These are phyloP conservation scores for Paracoccidioides brasiliensis DNA, from an alignment of 2,329 filamentous ascomycete species.

Conservation along the genomic window DNA sequence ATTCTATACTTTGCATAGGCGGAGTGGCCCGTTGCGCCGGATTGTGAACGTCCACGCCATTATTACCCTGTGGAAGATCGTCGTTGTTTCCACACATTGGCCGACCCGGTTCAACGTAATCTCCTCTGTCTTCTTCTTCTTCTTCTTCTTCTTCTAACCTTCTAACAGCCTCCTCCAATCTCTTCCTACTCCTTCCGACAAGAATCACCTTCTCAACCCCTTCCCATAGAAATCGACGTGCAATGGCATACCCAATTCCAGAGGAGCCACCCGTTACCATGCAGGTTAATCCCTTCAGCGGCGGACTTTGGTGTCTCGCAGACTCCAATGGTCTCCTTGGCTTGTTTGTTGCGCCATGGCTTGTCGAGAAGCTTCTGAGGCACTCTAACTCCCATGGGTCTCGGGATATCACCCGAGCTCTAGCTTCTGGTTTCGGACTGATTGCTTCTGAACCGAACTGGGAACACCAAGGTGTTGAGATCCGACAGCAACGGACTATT, in stretches of 20 bases:
- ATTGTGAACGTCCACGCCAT: not conserved
- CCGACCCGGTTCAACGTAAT: not conserved
- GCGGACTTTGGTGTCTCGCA: not conserved
- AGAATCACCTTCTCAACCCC: conserved; percentile 47
- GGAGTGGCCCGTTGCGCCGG: not conserved
- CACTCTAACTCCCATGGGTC: too few relatives aligned
- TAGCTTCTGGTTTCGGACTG: not conserved
- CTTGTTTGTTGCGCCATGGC: not conserved
- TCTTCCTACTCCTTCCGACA: conserved; percentile 43
- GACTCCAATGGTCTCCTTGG: not conserved
- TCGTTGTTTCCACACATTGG: not conserved
- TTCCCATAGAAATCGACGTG: conserved; percentile 48
- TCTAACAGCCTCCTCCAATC: conserved; percentile 30
- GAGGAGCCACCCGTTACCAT: conserved; percentile 59
- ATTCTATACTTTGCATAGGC: not conserved
- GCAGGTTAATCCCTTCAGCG: conserved; percentile 25
- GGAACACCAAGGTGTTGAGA: not conserved
- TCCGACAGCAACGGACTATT: not conserved
- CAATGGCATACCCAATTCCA: conserved; percentile 57
- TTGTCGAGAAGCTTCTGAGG: not conserved
- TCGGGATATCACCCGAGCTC: not conserved
- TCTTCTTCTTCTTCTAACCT: conserved; percentile 10
- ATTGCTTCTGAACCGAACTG: not conserved
- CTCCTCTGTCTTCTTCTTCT: not conserved
- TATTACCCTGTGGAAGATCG: not conserved